Conservation (phyloP, 176 grass and related monocot genomes). For the Bonia amplexicaulis region DNA sequence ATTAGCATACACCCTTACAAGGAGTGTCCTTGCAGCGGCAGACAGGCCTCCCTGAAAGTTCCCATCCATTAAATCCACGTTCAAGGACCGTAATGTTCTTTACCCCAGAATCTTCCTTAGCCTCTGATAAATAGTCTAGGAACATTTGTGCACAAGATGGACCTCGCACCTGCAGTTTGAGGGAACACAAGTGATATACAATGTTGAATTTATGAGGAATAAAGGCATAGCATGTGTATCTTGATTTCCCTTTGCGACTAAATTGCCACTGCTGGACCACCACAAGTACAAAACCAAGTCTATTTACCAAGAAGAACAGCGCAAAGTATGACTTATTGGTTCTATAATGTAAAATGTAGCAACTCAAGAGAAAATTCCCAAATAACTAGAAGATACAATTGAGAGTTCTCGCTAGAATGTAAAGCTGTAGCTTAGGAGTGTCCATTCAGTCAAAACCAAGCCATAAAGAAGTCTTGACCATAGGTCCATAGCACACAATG, state of each 20-base stretch:
- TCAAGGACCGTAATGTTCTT: slow-evolving; percentile 75
- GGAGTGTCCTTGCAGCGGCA: slow-evolving; percentile 64
- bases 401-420: background rate
- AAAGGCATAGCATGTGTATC: background rate
- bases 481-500: background rate
- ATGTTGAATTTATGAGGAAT: background rate
- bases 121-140: slow-evolving; percentile 53
- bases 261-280: background rate
- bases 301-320: background rate
- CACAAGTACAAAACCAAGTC: background rate
- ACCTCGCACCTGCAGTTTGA: slow-evolving; percentile 60
- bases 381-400: background rate
- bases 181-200: background rate
- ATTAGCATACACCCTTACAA: slow-evolving; percentile 58
- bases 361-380: background rate
- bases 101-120: slow-evolving; percentile 46
- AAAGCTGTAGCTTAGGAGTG: background rate
- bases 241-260: background rate
- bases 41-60: slow-evolving; percentile 54
- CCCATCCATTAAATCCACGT: slow-evolving; percentile 85
- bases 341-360: background rate
- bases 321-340: background rate
- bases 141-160: slow-evolving; percentile 69
- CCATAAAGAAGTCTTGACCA: background rate
- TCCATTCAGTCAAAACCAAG: background rate